Evolutionary conservation across 1,284 basidiomycete species (phyloP), one percentile per base, ranked within the genome.

Genomic region (Anthracocystis setariae): DNA sequence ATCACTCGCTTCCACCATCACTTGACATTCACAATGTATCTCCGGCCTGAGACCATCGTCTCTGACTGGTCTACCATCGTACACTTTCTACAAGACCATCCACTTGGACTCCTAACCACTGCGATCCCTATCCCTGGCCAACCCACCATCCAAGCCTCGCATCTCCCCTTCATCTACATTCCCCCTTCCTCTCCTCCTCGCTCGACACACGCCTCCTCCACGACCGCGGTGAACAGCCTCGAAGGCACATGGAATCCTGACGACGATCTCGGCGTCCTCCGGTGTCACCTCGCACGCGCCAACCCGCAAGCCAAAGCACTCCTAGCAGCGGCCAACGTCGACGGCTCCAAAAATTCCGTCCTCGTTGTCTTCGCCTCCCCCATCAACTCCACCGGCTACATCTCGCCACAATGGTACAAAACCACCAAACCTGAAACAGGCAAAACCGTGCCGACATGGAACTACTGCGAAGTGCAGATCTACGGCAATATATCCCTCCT

Each of bases 381-480:
- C 15, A 23, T 12, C 17, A 51, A 62, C 21, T 1, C n/a, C 0
- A n/a, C 29, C 0, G 61, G 58, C 1, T 76, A 76, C 46, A 58
- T 76, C n/a, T 56, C 74, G 1, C 74, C 74, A 3, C 40, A 48
- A 23, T 76, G 56, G 52, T 76, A 76, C 48, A 35, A 18, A 2
- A 23, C 47, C 27, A 67, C 67, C 12, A 76, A 76, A 51, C 74
- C 74, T 8, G 20, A 18, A 2, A 64, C 63, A 0, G 71, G 47
- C 18, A 76, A 76, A 45, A 60, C 58, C 2, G 74, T 76, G 3
- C 74, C 72, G 17, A 76, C 72, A 0, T 76, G 65, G 66, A 74
- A 76, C 53, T 76, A 76, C 42, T n/a, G 58, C 12, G 72, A 73
- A 18, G 55, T 64, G 5, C 62, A 76, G 27, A 18, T 63, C 21